These are phyloP conservation scores for Penicillium arizonense DNA, from an alignment of 495 filamentous ascomycete species.

Conservation along the genomic window DNA sequence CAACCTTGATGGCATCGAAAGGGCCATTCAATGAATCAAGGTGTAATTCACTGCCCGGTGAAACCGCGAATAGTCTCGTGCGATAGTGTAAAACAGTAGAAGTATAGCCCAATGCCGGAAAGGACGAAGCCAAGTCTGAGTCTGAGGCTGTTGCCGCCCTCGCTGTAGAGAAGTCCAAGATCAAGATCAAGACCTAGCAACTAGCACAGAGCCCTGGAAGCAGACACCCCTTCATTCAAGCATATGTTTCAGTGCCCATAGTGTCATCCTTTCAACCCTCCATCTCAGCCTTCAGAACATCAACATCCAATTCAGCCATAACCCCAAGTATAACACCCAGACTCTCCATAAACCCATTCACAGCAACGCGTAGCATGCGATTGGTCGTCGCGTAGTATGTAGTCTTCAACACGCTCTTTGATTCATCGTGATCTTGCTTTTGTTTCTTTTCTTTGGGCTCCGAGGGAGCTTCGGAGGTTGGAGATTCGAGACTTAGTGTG, in stretches of 20 bases:
- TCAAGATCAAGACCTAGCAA: neutral
- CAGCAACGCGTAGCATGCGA: slow-evolving; percentile 92
- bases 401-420: slow-evolving; percentile 61
- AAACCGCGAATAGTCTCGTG: no score
- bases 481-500: slow-evolving; percentile 55
- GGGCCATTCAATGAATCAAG: no score
- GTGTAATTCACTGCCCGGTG: no score
- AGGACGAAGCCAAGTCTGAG: no score
- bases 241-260: no score
- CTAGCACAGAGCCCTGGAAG: neutral
- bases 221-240: no score
- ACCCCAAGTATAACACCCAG: slow-evolving; percentile 77
- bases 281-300: slow-evolving; percentile 57
- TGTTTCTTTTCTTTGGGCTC: slow-evolving; percentile 27
- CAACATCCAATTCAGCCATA: slow-evolving; percentile 86
- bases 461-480: slow-evolving; percentile 16
- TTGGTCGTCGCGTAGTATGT: slow-evolving; percentile 89
- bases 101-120: no score
- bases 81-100: no score
- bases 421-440: slow-evolving; percentile 35
- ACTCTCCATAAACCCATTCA: slow-evolving; percentile 98
- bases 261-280: slow-evolving; percentile 19
- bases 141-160: no score
- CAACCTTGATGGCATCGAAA: no score
- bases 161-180: no score